These are phyloP conservation scores for Saccharomyces uvarum DNA, from an alignment of 1,139 yeast genomes.

Conservation along the genomic window DNA sequence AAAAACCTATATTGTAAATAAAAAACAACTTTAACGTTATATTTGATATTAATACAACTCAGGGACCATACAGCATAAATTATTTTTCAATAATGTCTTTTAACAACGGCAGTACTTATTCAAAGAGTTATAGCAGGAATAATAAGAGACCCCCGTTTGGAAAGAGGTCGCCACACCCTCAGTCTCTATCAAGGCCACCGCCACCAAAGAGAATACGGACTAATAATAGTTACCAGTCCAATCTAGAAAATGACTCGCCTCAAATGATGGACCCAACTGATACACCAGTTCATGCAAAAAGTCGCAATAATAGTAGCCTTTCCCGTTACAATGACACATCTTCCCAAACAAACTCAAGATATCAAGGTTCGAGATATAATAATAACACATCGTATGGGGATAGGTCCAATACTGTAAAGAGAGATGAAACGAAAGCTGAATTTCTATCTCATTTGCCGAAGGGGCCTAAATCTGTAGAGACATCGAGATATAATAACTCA, in stretches of 20 bases:
- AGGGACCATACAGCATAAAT: background rate
- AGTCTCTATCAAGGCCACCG: background rate
- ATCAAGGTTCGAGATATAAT: slow-evolving; percentile 6
- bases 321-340: background rate
- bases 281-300: background rate
- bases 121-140: slow-evolving; percentile 1
- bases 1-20: background rate
- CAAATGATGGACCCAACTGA: background rate
- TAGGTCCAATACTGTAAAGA: background rate
- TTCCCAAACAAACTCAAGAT: slow-evolving; percentile 3
- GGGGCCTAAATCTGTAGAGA: slow-evolving; percentile 11
- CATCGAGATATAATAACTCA: slow-evolving; percentile 11
- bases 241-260: background rate
- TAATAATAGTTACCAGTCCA: background rate
- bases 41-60: background rate
- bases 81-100: background rate
- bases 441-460: slow-evolving; percentile 4
- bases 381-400: background rate
- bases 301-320: background rate
- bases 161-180: background rate
- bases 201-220: slow-evolving; percentile 7
- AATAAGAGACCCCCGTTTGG: background rate
- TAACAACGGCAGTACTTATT: background rate
- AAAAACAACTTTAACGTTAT: background rate
- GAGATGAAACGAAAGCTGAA: slow-evolving; percentile 1